Evolutionary conservation across 768 basidiomycete species (phyloP), one percentile per base, ranked within the genome.

Genomic region (Mycena vitilis): DNA sequence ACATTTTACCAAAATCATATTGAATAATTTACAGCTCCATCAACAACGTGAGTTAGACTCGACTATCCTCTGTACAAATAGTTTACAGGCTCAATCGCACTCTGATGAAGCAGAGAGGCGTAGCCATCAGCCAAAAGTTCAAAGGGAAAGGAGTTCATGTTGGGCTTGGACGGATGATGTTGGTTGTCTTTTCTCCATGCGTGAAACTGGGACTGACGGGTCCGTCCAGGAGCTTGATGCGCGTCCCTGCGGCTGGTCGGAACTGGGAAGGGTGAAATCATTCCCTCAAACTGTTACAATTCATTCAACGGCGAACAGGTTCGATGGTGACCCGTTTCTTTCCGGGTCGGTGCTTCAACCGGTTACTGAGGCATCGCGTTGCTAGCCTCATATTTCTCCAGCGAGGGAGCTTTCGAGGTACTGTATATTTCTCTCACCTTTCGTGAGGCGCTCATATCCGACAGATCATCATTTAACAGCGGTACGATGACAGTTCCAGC

Each of bases 131-230:
- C 2, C 75, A 81, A 25, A 91, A 92, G 74, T 87, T 87, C 78
- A 81, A 80, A 52, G 87, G 84, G 47, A 88, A 89, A 76, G 91
- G 91, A 30, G 83, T 88, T 11, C 75, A 91, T 75, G 83, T 87
- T 58, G 83, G 79, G 11, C 78, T 88, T 20, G 85, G 84, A 1
- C 87, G 86, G 1, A 82, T 82, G 78, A 87, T 86, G 84, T 83
- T 65, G 10, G 80, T 75, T 11, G 11, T 38, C 34, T 30, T 61
- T 44, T 20, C 22, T 59, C 11, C 3, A 34, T 18, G 16, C 18
- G 20, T 13, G 45, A 34, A n/a, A n/a, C n/a, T 7, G 10, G 10
- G 13, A 37, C 18, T 53, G 18, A 52, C 37, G 48, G 9, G 5
- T 53, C 37, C 20, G 2, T 51, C 5, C 66, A 85, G 83, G 83